phyloP scores from a whole-genome alignment of 495 filamentous ascomycete species.

The Jackrogersella multiformis region DNA sequence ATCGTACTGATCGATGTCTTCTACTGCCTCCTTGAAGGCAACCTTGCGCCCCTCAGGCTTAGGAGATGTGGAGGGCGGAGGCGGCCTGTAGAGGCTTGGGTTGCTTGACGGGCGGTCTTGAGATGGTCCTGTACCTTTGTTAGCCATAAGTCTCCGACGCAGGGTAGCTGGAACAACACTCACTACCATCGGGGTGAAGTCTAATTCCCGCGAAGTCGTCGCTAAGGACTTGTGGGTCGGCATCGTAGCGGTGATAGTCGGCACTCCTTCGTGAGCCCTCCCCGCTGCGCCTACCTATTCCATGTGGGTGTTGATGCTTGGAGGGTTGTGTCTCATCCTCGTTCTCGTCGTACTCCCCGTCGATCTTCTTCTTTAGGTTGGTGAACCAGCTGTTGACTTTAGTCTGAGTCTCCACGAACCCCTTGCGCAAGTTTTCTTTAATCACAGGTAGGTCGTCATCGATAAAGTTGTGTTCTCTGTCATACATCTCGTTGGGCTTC shows the following conservation, averaged over 20 bases:
- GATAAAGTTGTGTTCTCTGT: slow-evolving; percentile 80
- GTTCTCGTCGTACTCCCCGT: slow-evolving; percentile 77
- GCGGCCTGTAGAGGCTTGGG: slow-evolving; percentile 80
- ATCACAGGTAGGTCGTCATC: slow-evolving; percentile 97
- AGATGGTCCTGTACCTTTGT: slow-evolving; percentile 36
- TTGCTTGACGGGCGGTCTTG: slow-evolving; percentile 55
- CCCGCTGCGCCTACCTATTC: slow-evolving; percentile 47
- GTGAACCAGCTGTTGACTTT: slow-evolving; percentile 94
- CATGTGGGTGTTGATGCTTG: slow-evolving; percentile 46
- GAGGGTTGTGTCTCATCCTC: slow-evolving; percentile 60
- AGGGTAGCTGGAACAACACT: slow-evolving; percentile 55
- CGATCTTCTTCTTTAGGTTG: slow-evolving; percentile 87
- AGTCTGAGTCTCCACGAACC: slow-evolving; percentile 91
- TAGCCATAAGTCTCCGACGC: slow-evolving; percentile 15
- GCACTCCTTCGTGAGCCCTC: slow-evolving; percentile 71
- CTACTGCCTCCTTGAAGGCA: slow-evolving; percentile 77
- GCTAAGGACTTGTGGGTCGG: slow-evolving; percentile 87
- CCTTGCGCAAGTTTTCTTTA: slow-evolving; percentile 90
- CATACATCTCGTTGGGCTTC: slow-evolving; percentile 61
- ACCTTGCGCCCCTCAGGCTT: slow-evolving; percentile 74
- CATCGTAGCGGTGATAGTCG: slow-evolving; percentile 91
- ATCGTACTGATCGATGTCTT: slow-evolving; percentile 83
- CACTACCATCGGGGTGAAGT: slow-evolving; percentile 75
- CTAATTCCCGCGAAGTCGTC: slow-evolving; percentile 94
- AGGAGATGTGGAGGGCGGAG: slow-evolving; percentile 66